Evolutionary conservation across 306 rosid species (phyloP).

Genomic region (Heteromeles arbutifolia): DNA sequence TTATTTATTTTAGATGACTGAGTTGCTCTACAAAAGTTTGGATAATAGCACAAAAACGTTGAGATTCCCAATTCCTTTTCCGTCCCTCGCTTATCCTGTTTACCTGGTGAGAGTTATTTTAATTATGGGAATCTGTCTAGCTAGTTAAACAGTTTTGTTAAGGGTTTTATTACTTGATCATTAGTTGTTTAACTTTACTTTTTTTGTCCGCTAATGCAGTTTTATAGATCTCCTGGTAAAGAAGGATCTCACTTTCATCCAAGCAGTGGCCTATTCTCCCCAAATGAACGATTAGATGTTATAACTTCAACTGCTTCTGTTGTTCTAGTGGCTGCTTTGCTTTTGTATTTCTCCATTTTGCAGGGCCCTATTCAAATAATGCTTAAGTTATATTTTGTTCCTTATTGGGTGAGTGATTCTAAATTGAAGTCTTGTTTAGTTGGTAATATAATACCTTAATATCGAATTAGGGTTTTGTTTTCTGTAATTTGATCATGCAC

Average conservation of each 20-base stretch:
- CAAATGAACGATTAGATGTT: conserved; percentile 49
- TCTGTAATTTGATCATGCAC: not conserved
- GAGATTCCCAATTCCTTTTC: conserved; percentile 76
- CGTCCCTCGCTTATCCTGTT: conserved; percentile 64
- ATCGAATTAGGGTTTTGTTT: not conserved
- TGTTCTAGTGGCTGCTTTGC: conserved; percentile 38
- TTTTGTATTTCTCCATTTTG: conserved; percentile 29
- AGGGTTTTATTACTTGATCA: not conserved
- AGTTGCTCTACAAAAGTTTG: conserved; percentile 50
- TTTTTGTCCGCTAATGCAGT: conserved; percentile 29
- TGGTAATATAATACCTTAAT: too few relatives aligned
- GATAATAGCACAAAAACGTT: conserved; percentile 31
- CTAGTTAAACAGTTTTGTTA: not conserved
- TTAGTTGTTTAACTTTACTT: not conserved
- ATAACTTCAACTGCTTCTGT: conserved; percentile 62
- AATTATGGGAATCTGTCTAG: not conserved
- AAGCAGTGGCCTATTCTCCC: conserved; percentile 50
- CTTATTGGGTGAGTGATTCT: conserved; percentile 51
- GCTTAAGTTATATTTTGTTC: conserved; percentile 58
- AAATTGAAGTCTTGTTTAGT: not conserved
- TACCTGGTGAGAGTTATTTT: conserved; percentile 48
- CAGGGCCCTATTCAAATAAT: conserved; percentile 46
- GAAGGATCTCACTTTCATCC: conserved; percentile 84
- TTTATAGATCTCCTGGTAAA: conserved; percentile 80
- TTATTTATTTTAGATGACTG: conserved; percentile 43